Conservation (phyloP, 73 alveolate genomes). For the Diophrys sp. region DNA sequence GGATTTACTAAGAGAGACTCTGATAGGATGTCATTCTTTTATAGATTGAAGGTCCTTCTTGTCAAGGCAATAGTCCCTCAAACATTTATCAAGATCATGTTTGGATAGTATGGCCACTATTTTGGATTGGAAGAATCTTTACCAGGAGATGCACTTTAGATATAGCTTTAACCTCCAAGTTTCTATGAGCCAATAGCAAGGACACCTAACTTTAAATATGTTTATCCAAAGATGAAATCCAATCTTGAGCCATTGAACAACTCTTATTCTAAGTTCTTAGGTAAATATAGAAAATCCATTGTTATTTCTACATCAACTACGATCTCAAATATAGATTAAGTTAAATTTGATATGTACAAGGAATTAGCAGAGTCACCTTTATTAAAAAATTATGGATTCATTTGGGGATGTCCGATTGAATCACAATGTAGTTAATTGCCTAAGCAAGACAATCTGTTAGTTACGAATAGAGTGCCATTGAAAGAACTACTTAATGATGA, state of each 20-base stretch:
- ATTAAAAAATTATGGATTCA: neutral
- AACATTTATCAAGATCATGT: too few species aligned
- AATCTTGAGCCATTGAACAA: neutral
- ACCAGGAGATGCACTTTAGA: neutral
- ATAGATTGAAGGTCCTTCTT: too few species aligned
- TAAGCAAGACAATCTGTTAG: neutral
- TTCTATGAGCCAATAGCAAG: neutral
- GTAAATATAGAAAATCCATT: neutral
- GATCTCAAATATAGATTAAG: neutral
- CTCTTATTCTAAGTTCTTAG: neutral
- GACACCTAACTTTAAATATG: neutral
- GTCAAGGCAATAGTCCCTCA: too few species aligned
- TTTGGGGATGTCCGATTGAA: neutral
- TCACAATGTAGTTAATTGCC: neutral
- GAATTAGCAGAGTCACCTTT: neutral
- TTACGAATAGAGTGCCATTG: constrained; percentile 1
- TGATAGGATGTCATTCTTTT: too few species aligned
- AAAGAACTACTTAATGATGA: neutral
- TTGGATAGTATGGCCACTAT: neutral
- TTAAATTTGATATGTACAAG: neutral
- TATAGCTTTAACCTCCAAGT: neutral
- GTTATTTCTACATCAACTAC: neutral
- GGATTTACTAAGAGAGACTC: neutral
- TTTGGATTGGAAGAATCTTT: neutral
- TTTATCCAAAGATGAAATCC: neutral